phyloP scores from a whole-genome alignment of 257 asterid species.

The Hygrophila difformis region DNA sequence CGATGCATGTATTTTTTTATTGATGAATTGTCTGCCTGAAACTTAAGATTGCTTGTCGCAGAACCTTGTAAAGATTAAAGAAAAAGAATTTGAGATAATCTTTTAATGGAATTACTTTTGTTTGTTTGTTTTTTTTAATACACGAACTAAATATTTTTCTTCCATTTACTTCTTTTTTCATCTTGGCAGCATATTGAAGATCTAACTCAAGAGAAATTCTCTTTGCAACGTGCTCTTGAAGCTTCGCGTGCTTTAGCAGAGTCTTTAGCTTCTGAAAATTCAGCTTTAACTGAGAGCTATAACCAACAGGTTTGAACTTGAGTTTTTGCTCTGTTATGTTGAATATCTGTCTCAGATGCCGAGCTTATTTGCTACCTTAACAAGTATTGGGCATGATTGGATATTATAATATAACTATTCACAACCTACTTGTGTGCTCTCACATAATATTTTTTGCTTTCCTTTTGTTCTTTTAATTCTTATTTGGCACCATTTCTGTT shows the following conservation, averaged over 20 bases:
- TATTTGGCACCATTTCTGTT: not conserved
- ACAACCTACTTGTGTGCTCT: not conserved
- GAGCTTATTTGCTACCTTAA: too few species aligned
- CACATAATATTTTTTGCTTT: not conserved
- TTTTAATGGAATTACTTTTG: not conserved
- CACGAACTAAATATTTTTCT: too few species aligned
- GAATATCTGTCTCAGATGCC: not conserved
- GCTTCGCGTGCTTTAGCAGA: constrained; percentile 83
- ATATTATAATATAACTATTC: too few species aligned
- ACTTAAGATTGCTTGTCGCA: constrained; percentile 2
- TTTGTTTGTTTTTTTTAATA: too few species aligned
- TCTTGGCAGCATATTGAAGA: constrained; percentile 87
- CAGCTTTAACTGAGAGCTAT: constrained; percentile 78
- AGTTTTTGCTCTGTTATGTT: constrained; percentile 10
- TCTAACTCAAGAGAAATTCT: constrained; percentile 89
- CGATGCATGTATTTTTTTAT: not conserved
- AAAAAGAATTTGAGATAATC: not conserved
- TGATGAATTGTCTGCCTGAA: not conserved
- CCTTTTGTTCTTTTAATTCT: not conserved
- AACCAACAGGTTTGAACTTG: constrained; percentile 69
- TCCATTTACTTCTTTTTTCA: constrained; percentile 1
- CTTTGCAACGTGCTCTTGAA: constrained; percentile 93
- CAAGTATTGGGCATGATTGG: not conserved
- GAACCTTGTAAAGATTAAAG: constrained; percentile 10
- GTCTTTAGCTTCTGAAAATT: constrained; percentile 94